Base-by-base conservation (phyloP, 1,284 basidiomycete genomes). In the Ustilago hordei region DNA sequence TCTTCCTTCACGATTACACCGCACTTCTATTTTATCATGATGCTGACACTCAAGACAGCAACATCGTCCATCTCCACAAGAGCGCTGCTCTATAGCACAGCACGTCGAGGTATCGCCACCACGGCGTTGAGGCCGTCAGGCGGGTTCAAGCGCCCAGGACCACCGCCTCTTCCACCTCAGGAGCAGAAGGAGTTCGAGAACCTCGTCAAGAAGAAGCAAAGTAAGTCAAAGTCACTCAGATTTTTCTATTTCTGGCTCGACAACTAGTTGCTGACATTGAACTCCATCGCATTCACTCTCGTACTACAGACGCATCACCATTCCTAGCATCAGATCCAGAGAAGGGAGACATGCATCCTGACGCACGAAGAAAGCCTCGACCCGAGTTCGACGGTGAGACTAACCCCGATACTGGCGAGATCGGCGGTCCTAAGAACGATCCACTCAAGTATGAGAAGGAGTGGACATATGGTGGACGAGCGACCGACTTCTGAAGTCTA, bases 341-440 rank as follows among this genome's bases (percentile, higher is more conserved):
- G 31, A 75, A 75, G 55, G 73, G 73, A 17, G 73, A 75, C n/a
- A 47, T 84, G 41, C 87, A 88, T 65, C 87, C 87, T 0, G 87
- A 88, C 56, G 83, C 85, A 15, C 72, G 86, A n/a, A 58, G 68
- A 15, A 82, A 81, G 56, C 86, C 87, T 0, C 66, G 69, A 45
- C 83, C 86, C 1, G 88, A 89, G 55, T 90, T 90, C 61, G 87
- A 89, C 60, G 89, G 89, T 5, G 89, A 90, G 9, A 78, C 81
- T 0, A 90, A 90, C 80, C 89, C 89, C 3, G 80, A 80, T 19
- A 90, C 89, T 36, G 89, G 89, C 17, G 89, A 90, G 78, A 76
- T 87, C 8, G 89, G 89, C 0, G 89, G 89, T 0, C 89, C 89
- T 1, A 90, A 90, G 83, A 86, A 86, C 19, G 89, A 90, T 78